A percentile compares a stretch with the other conserved stretches of the same genome.
phyloP scores from a whole-genome alignment of 352 stramenopile species.

The Pythium phragmitis region DNA sequence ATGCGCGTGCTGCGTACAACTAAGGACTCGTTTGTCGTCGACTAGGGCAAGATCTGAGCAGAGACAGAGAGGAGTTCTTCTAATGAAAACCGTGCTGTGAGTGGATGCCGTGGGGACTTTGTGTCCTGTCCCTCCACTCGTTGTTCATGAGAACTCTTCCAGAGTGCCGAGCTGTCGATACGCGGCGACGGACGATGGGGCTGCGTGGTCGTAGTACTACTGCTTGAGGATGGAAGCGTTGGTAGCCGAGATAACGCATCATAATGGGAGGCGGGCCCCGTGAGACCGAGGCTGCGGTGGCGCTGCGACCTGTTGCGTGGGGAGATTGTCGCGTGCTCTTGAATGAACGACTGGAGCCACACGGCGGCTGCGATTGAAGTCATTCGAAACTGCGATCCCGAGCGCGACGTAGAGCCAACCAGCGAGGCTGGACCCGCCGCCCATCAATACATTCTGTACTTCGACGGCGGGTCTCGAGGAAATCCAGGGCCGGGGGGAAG shows the following conservation, averaged over 20 bases:
- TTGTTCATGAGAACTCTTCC: too few species aligned
- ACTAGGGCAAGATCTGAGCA: conserved; percentile 37
- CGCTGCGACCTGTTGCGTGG: neutral
- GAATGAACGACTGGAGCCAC: conserved; percentile 47
- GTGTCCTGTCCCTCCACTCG: neutral
- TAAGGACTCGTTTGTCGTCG: conserved; percentile 69
- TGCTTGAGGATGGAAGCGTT: neutral
- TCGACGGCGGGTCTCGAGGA: too few species aligned
- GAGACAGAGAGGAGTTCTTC: neutral
- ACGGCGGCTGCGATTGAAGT: too few species aligned
- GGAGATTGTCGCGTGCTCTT: conserved; percentile 23
- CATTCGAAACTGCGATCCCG: too few species aligned
- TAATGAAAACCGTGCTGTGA: conserved; percentile 17
- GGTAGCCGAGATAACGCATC: conserved; percentile 1
- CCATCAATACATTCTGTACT: too few species aligned
- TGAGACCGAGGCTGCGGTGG: neutral
- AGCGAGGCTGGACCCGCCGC: too few species aligned
- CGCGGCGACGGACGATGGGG: conserved; percentile 1
- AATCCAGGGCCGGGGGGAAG: too few species aligned
- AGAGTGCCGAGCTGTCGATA: conserved; percentile 9
- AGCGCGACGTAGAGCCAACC: too few species aligned
- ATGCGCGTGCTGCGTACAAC: conserved; percentile 51
- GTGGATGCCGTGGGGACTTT: conserved; percentile 1
- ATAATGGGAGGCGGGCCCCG: neutral
- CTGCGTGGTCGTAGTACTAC: neutral